Conservation (phyloP, 73 alveolate species). For the Strombidium stylifer region DNA sequence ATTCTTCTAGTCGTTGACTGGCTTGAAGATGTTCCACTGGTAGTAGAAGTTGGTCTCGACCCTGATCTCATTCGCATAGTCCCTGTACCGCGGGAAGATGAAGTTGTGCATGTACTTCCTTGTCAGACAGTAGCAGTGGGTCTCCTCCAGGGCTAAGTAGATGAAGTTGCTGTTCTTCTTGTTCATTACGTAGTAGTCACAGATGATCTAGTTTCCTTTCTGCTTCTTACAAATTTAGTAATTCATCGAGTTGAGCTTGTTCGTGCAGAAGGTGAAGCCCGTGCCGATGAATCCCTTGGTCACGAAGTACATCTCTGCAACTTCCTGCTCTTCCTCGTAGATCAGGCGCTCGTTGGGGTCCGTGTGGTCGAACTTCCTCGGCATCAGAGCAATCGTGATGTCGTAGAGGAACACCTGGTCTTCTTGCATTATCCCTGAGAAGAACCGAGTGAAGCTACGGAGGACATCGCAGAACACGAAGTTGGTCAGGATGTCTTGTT, state of each 20-base stretch:
- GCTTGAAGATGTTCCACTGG: conserved; percentile 28
- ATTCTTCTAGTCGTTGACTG: no score
- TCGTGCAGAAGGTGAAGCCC: conserved; percentile 41
- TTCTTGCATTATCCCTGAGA: conserved; percentile 31
- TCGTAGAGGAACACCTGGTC: conserved; percentile 62
- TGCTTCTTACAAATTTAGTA: conserved; percentile 32
- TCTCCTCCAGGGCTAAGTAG: conserved; percentile 47
- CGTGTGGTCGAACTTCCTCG: conserved; percentile 42
- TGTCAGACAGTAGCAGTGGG: conserved; percentile 47
- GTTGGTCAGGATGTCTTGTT: conserved; percentile 47
- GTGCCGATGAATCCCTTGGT: conserved; percentile 66
- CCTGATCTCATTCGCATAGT: conserved; percentile 29
- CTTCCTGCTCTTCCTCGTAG: conserved; percentile 60
- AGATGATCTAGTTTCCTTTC: conserved; percentile 46
- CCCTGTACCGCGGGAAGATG: conserved; percentile 56
- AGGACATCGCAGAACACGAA: conserved; percentile 56
- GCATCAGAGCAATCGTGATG: conserved; percentile 55
- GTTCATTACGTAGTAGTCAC: conserved; percentile 58
- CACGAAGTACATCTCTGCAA: conserved; percentile 57
- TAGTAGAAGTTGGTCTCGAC: conserved; percentile 28
- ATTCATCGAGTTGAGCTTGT: conserved; percentile 15
- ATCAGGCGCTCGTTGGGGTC: conserved; percentile 38
- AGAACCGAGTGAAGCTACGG: conserved; percentile 48
- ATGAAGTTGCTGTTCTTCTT: conserved; percentile 50
- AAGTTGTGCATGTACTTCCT: conserved; percentile 29